A percentile compares a stretch with the other conserved stretches of the same genome.
phyloP scores from a whole-genome alignment of 1,139 yeast species.

The Yamadazyma friedrichii region DNA sequence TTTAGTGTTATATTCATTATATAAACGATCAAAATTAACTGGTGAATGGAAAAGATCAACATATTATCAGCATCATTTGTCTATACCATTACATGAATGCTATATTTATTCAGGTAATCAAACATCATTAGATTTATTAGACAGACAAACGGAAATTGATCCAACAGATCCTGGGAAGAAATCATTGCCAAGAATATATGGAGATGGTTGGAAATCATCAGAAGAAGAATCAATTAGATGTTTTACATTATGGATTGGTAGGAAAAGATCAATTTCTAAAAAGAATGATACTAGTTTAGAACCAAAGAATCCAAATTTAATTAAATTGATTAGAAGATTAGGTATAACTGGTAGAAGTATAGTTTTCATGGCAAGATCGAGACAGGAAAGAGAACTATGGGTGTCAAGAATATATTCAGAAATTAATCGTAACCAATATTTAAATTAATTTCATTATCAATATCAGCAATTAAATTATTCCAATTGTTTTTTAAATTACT shows the following conservation, averaged over 20 bases:
- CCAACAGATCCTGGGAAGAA: constrained; percentile 52
- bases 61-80: constrained; percentile 46
- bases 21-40: constrained; percentile 41
- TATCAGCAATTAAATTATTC: constrained; percentile 6
- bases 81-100: constrained; percentile 64
- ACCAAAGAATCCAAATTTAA: constrained; percentile 39
- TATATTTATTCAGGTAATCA: constrained; percentile 73
- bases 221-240: constrained; percentile 75
- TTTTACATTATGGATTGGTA: constrained; percentile 83
- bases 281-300: constrained; percentile 36
- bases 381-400: constrained; percentile 86
- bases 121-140: constrained; percentile 57
- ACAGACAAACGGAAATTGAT: constrained; percentile 45
- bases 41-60: constrained; percentile 48
- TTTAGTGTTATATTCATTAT: constrained; percentile 50
- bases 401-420: constrained; percentile 63
- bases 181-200: constrained; percentile 67
- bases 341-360: constrained; percentile 70
- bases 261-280: constrained; percentile 45
- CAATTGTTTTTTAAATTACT: constrained; percentile 2
- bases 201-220: constrained; percentile 80
- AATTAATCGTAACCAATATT: constrained; percentile 45
- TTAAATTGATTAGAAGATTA: constrained; percentile 48
- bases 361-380: constrained; percentile 76
- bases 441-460: constrained; percentile 6